These are phyloP conservation scores for Apostasia shenzhenica DNA, from an alignment of 106 monocot genomes.

Conservation along the genomic window DNA sequence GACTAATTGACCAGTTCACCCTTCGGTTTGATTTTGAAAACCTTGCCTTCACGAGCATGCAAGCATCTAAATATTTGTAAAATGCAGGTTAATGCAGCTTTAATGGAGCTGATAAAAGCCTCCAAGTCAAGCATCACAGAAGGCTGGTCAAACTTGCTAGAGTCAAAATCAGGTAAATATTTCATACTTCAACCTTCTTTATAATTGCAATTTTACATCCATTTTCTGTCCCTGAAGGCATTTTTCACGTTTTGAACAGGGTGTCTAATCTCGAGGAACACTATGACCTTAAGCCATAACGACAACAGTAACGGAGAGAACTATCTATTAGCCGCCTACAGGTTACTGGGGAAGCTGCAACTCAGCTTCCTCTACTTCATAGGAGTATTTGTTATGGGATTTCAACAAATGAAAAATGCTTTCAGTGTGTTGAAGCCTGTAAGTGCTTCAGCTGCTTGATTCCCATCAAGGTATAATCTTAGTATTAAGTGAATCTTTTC, in stretches of 20 bases:
- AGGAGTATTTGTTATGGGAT: constrained; percentile 66
- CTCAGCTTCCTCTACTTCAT: constrained; percentile 66
- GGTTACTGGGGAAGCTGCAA: constrained; percentile 59
- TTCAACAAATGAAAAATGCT: constrained; percentile 42
- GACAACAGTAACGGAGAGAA: constrained; percentile 11
- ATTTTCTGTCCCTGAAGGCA: background rate
- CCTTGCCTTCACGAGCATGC: too few species aligned
- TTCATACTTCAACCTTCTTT: background rate
- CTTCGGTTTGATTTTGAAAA: too few species aligned
- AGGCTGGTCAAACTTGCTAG: constrained; percentile 49
- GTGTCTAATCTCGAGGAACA: constrained; percentile 10
- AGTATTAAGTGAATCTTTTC: too few species aligned
- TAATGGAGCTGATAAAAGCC: constrained; percentile 71
- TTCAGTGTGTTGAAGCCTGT: constrained; percentile 41
- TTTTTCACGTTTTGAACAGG: constrained; percentile 17
- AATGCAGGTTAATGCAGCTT: constrained; percentile 67
- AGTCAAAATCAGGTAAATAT: constrained; percentile 43
- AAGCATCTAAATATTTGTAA: too few species aligned
- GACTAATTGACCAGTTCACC: too few species aligned
- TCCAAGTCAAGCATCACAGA: constrained; percentile 41
- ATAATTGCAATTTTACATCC: background rate
- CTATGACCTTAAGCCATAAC: constrained; percentile 14
- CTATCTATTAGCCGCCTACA: constrained; percentile 29
- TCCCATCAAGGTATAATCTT: too few species aligned
- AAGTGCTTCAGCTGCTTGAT: constrained; percentile 26